phyloP scores from a whole-genome alignment of 2,329 filamentous ascomycete species.

The Talaromyces sp. region DNA sequence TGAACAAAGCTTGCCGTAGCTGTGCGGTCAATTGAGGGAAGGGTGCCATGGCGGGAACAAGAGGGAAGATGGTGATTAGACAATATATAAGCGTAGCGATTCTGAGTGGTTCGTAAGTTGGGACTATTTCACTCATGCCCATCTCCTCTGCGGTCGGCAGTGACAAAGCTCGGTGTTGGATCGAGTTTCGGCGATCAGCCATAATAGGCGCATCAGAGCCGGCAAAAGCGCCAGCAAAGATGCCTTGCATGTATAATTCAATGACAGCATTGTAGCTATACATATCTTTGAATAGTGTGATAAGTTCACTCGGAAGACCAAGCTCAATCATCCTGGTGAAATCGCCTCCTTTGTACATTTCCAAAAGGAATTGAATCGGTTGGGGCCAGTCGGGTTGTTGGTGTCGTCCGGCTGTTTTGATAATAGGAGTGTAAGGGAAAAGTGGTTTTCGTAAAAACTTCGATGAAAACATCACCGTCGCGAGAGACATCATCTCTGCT shows the following conservation, averaged over 20 bases:
- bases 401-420: constrained; percentile 17
- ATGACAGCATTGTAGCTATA: constrained; percentile 25
- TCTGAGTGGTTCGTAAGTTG: constrained; percentile 22
- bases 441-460: constrained; percentile 23
- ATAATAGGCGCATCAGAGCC: constrained; percentile 19
- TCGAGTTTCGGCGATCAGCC: constrained; percentile 25
- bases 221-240: constrained; percentile 18
- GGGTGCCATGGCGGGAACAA: constrained; percentile 24
- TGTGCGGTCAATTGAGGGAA: constrained; percentile 22
- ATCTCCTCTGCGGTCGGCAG: constrained; percentile 19
- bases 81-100: constrained; percentile 24
- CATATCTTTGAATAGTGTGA: constrained; percentile 24
- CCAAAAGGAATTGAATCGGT: constrained; percentile 19
- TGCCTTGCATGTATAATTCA: constrained; percentile 22
- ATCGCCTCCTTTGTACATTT: constrained; percentile 21
- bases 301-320: constrained; percentile 20
- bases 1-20: constrained; percentile 20
- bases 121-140: constrained; percentile 9
- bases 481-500: constrained; percentile 25
- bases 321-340: constrained; percentile 21
- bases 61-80: constrained; percentile 24
- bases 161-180: constrained; percentile 26
- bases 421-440: constrained; percentile 22
- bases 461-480: constrained; percentile 23
- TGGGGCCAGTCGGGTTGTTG: constrained; percentile 19